These are phyloP conservation scores for Termitomyces titanicus DNA, from an alignment of 768 basidiomycete species.

Conservation along the genomic window DNA sequence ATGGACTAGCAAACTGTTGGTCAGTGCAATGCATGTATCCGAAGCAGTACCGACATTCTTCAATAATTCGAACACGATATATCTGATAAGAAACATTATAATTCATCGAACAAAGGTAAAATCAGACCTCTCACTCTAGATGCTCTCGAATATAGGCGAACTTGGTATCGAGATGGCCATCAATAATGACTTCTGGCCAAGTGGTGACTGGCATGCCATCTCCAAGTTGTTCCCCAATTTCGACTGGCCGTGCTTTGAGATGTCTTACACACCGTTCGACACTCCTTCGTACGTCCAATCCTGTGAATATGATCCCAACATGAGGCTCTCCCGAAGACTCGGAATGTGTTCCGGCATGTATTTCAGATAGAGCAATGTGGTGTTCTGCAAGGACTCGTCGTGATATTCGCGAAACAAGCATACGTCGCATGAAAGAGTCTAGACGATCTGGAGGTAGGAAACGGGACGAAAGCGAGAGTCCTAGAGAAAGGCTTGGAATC, in stretches of 20 bases:
- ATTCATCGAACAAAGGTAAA: background rate
- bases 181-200: constrained; percentile 67
- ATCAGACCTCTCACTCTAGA: constrained; percentile 57
- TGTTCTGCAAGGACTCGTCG: constrained; percentile 87
- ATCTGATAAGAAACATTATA: constrained; percentile 36
- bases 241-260: constrained; percentile 45
- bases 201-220: constrained; percentile 21
- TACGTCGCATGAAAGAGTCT: constrained; percentile 85
- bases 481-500: constrained; percentile 79
- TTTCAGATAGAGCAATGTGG: constrained; percentile 76
- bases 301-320: constrained; percentile 85
- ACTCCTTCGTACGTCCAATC: constrained; percentile 63
- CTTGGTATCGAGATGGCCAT: constrained; percentile 65
- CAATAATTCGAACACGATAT: constrained; percentile 85
- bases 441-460: constrained; percentile 74
- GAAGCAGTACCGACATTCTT: constrained; percentile 67
- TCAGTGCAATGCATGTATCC: background rate
- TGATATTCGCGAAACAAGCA: constrained; percentile 89
- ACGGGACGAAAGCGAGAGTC: constrained; percentile 80
- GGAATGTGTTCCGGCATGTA: constrained; percentile 35
- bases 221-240: constrained; percentile 35
- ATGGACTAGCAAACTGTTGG: constrained; percentile 49
- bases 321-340: constrained; percentile 47
- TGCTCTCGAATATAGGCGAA: constrained; percentile 89
- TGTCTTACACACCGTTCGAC: constrained; percentile 66